Evolutionary conservation across 805 yeast species (phyloP).

Genomic region (Komagataella pseudopastoris): DNA sequence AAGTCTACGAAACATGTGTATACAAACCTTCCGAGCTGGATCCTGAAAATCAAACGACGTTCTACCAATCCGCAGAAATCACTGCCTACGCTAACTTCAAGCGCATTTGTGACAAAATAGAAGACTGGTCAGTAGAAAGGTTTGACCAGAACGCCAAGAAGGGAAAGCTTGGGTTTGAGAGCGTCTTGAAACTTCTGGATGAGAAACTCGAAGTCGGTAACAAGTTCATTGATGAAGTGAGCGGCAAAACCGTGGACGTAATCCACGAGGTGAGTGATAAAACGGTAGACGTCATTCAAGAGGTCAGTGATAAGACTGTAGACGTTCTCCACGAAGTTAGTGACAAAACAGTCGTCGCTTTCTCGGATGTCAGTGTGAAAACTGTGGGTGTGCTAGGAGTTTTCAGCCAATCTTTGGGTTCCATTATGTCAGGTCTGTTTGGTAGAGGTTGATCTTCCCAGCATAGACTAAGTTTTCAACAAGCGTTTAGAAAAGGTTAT

Average conservation of each 20-base stretch:
- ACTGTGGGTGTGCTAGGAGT: not conserved
- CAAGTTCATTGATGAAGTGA: slow-evolving; percentile 1
- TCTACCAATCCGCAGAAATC: slow-evolving; percentile 77
- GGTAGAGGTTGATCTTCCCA: not conserved
- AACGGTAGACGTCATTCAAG: slow-evolving; percentile 8
- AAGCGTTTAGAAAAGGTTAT: not conserved
- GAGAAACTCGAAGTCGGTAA: slow-evolving; percentile 12
- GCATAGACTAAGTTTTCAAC: not conserved
- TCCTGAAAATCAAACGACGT: slow-evolving; percentile 40
- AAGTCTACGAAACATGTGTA: slow-evolving; percentile 78
- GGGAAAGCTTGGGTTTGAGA: slow-evolving; percentile 79
- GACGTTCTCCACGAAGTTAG: slow-evolving; percentile 12
- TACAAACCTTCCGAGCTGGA: slow-evolving; percentile 56
- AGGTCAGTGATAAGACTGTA: slow-evolving; percentile 9
- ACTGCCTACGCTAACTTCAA: slow-evolving; percentile 69
- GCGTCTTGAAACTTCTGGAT: slow-evolving; percentile 45
- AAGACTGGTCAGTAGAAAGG: slow-evolving; percentile 84
- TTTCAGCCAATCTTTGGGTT: not conserved
- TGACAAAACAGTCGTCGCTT: slow-evolving; percentile 11
- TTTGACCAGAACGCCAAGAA: slow-evolving; percentile 76
- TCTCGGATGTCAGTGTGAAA: slow-evolving; percentile 12
- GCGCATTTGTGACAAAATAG: slow-evolving; percentile 66
- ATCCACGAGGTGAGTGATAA: slow-evolving; percentile 10
- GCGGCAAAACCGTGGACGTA: slow-evolving; percentile 2
- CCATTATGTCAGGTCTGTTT: not conserved